A percentile compares a stretch with the other conserved stretches of the same genome.
These are phyloP conservation scores for Choiromyces venosus DNA, from an alignment of 495 filamentous ascomycete genomes.

Conservation along the genomic window DNA sequence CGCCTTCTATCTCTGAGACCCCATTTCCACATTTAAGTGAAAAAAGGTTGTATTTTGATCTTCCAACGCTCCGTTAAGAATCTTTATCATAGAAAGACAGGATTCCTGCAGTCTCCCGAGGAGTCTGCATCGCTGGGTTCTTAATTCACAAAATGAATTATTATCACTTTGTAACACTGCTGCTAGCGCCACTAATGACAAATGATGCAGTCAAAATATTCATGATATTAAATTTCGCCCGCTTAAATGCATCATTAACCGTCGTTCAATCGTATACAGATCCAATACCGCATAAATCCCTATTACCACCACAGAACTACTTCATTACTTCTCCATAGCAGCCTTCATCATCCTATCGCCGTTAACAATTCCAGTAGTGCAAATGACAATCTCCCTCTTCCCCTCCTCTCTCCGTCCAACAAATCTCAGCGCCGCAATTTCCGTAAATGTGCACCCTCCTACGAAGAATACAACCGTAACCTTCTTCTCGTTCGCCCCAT, in stretches of 20 bases:
- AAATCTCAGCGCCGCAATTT: conserved; percentile 90
- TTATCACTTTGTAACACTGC: conserved; percentile 1
- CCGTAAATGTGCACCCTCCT: conserved; percentile 88
- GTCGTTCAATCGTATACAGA: neutral
- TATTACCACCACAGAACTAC: neutral
- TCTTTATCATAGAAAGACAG: conserved; percentile 44
- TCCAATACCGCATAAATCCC: neutral
- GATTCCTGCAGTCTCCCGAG: conserved; percentile 59
- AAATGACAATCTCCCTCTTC: conserved; percentile 77
- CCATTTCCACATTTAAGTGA: conserved; percentile 9
- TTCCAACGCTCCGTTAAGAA: conserved; percentile 41
- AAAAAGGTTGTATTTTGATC: conserved; percentile 23
- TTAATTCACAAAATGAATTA: conserved; percentile 19
- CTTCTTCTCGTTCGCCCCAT: conserved; percentile 67
- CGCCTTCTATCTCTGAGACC: conserved; percentile 44
- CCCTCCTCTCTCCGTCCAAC: conserved; percentile 81
- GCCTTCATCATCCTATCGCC: conserved; percentile 85
- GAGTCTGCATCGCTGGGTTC: conserved; percentile 62
- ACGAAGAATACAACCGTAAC: conserved; percentile 90
- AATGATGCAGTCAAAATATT: neutral
- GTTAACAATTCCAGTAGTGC: conserved; percentile 83
- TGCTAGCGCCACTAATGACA: conserved; percentile 5
- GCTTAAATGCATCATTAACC: neutral
- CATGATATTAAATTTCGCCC: neutral
- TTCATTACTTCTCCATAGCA: conserved; percentile 51